Evolutionary conservation across 2,329 filamentous ascomycete species (phyloP), one percentile per base, ranked within the genome.

Genomic region (Exophiala mesophila): DNA sequence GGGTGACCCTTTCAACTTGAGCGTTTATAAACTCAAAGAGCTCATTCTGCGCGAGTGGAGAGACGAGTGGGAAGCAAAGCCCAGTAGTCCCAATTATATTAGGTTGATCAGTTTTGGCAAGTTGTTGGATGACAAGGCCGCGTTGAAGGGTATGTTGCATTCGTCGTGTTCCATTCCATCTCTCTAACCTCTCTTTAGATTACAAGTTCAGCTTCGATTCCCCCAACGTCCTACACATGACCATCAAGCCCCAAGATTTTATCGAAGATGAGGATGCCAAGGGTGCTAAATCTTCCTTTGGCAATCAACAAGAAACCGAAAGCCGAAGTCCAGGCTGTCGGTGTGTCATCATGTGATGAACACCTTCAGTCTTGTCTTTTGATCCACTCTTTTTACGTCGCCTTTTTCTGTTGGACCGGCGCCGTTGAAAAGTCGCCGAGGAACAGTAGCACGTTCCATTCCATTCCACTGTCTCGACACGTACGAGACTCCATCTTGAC

Each of bases 221-320:
- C 8, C 78, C 85, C 5, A 94, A 94, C 54, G 85, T 94, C 19
- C 81, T 95, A n/a, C 88, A 95, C 64, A 94, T 95, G 88, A 90
- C 85, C 4, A 81, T 95, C 55, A 85, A 86, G 55, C 88, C 88
- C 2, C 83, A 88, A 59, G 87, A 94, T 59, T 76, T 84, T 28
- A 71, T 90, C 48, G 83, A 94, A 52, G 88, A 62, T 58, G 82
- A 85, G 56, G 83, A 87, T 54, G 80, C 83, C 43, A 83, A 82
- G 59, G 76, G 77, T 23, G 74, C 76, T 45, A 85, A 83, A 62
- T 56, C 53, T 23, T 43, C 59, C 20, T 65, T 68, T 37, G 56
- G 66, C 29, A 68, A 76, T 48, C 68, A 73, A 41, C 63, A 68
- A 28, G 78, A 80, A 33, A 71, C 71, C 19, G 70, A 70, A 24